Evolutionary conservation across 768 basidiomycete genomes (phyloP), one percentile per base, ranked within the genome.

Genomic region (Lactifluus piperatus): DNA sequence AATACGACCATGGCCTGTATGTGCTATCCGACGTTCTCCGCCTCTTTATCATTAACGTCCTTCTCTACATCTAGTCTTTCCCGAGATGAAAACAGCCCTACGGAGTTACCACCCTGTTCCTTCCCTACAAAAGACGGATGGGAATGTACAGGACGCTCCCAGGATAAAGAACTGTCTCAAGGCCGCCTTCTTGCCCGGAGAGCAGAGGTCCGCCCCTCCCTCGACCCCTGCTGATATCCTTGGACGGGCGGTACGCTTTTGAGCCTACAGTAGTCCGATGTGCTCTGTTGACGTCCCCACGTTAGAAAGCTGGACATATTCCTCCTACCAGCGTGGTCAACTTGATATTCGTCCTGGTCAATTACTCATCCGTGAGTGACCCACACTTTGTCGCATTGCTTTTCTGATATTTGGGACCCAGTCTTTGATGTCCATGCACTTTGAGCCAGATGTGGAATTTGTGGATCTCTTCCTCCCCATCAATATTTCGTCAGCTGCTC

Each of bases 51-150:
- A 58, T 56, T 56, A 54, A 48, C 44, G 46, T 45, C 36, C 22
- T 36, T 37, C 39, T 55, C 63, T 52, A 44, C 56, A 65, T 54
- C 43, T 68, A 91, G 89, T 94, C 75, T 92, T 91, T 70, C 90
- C 90, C 57, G 90, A 92, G 76, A 93, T 94, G 91, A 88, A 90
- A 71, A 94, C 92, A 5, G 87, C 89, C 20, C 75, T 94, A 56
- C 77, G 91, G 68, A 90, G 89, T 54, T 94, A 94, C 71, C 92
- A 94, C 67, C 90, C 92, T 29, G 83, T 92, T n/a, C 92, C 92
- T 10, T 87, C 86, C 30, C 74, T 94, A 27, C 91, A 94, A 69
- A 89, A 88, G 74, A 89, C 91, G 16, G 85, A 87, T 64, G 88
- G 86, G 18, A 91, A 92, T 70, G 82, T 90, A 7, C 90, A 93